Evolutionary conservation across 2,329 filamentous ascomycete genomes (phyloP), one percentile per base, ranked within the genome.

Genomic region (Cryphonectria radicalis): DNA sequence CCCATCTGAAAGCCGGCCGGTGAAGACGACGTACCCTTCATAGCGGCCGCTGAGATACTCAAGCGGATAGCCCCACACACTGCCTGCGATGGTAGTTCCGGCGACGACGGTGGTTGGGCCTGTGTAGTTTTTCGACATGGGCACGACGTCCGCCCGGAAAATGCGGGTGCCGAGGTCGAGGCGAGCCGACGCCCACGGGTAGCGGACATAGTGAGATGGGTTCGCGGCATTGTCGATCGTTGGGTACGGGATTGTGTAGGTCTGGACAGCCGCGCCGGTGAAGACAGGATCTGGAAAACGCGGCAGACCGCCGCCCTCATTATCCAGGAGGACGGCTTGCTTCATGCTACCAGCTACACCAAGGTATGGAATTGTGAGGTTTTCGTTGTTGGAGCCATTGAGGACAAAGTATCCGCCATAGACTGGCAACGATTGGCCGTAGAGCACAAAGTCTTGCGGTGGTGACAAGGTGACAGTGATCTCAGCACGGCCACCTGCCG

Each of bases 381-480:
- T 74, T 13, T 81, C 78, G 32, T 78, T 79, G 50, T 81, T 81
- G 46, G 79, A 80, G 64, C 79, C 78, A 55, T 80, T 81, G 67
- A 85, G 75, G 17, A 81, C 77, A 63, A 85, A 77, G 76, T 80
- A 84, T 32, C 84, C 84, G 25, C 80, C 81, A 76, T 84, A 85
- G 10, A 85, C 78, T 5, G 82, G 82, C 32, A 84, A 73, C 6
- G 77, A 77, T 0, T 72, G 74, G 8, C 73, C 72, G 55, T 80
- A 75, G 11, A 82, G 73, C 19, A 76, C 75, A 1, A 66, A 50
- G 17, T 14, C 63, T 25, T 37, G 13, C 1, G 79, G 78, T 5
- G 77, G 77, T 17, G 75, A 76, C 60, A 79, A 75, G 4, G 73
- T 76, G 42, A 82, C 74, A 1, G 74, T 76, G 37, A 80, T 75